Evolutionary conservation across 2,329 filamentous ascomycete species (phyloP).

Genomic region (Dactylella cylindrospora): DNA sequence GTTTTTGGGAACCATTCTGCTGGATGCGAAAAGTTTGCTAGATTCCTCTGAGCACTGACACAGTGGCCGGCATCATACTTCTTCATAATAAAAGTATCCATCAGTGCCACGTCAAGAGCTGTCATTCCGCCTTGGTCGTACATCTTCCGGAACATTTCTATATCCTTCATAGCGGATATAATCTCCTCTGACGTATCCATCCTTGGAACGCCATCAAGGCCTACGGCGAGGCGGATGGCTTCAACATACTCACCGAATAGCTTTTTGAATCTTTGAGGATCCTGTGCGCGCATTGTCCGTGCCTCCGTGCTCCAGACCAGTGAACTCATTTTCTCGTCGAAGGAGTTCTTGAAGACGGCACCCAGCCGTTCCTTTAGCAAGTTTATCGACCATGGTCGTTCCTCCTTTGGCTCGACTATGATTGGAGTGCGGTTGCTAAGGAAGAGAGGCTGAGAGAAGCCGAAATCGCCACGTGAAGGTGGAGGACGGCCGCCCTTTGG

Average conservation of each 20-base stretch:
- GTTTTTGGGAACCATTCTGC: constrained; percentile 90
- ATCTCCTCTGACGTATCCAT: not conserved
- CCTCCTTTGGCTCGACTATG: not conserved
- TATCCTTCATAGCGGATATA: constrained; percentile 1
- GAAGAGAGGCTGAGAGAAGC: not conserved
- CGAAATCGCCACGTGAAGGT: not conserved
- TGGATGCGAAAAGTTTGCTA: constrained; percentile 55
- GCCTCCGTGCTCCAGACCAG: constrained; percentile 36
- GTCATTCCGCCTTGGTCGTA: constrained; percentile 29
- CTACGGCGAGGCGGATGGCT: constrained; percentile 19
- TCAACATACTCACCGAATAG: constrained; percentile 36
- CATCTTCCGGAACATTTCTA: constrained; percentile 28
- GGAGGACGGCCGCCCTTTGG: not conserved
- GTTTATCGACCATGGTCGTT: constrained; percentile 24
- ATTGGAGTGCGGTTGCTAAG: not conserved
- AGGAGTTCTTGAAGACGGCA: constrained; percentile 19
- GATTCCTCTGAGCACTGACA: constrained; percentile 25
- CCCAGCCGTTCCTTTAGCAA: constrained; percentile 34
- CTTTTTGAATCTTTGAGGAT: constrained; percentile 31
- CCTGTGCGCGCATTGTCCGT: constrained; percentile 6
- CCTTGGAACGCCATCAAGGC: not conserved
- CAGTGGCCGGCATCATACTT: constrained; percentile 28
- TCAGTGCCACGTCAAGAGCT: constrained; percentile 28
- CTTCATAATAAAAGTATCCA: constrained; percentile 38
- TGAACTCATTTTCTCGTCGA: constrained; percentile 14